These are phyloP conservation scores for Ilex aquifolium DNA, from an alignment of 257 asterid genomes.

Conservation along the genomic window DNA sequence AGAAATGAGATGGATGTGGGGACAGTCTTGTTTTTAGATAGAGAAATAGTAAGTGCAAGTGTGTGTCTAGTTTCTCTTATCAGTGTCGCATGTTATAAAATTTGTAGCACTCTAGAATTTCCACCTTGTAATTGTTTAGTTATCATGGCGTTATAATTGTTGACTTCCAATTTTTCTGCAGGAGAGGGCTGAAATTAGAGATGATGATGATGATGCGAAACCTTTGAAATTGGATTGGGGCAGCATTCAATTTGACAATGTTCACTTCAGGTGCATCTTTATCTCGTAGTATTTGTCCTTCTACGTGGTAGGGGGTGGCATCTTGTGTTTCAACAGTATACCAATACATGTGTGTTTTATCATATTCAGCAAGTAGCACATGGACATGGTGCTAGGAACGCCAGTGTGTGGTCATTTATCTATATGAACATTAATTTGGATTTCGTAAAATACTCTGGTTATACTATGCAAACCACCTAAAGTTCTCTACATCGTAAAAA, in stretches of 20 bases:
- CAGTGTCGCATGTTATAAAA: no score
- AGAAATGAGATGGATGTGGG: no score
- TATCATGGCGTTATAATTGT: no score
- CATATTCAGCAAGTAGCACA: slow-evolving; percentile 8
- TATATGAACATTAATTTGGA: slow-evolving; percentile 8
- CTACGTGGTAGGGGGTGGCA: slow-evolving; percentile 4
- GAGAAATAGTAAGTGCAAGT: no score
- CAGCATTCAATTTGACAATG: slow-evolving; percentile 66
- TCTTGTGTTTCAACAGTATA: neutral
- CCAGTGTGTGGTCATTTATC: slow-evolving; percentile 4
- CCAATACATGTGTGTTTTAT: slow-evolving; percentile 1
- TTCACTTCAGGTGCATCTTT: slow-evolving; percentile 76
- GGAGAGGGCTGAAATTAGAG: slow-evolving; percentile 81
- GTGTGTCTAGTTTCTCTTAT: no score
- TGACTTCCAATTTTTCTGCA: slow-evolving; percentile 16
- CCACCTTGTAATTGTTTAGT: no score
- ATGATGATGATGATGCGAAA: slow-evolving; percentile 55
- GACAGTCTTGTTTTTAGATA: no score
- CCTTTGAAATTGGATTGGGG: slow-evolving; percentile 70
- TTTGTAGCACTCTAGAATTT: no score
- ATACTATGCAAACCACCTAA: no score
- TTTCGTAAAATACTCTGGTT: neutral
- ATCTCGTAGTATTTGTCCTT: slow-evolving; percentile 10
- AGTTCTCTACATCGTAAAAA: no score
- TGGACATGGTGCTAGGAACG: neutral